phyloP scores from a whole-genome alignment of 108 stramenopile species.

The Nannochloropsis gaditana region DNA sequence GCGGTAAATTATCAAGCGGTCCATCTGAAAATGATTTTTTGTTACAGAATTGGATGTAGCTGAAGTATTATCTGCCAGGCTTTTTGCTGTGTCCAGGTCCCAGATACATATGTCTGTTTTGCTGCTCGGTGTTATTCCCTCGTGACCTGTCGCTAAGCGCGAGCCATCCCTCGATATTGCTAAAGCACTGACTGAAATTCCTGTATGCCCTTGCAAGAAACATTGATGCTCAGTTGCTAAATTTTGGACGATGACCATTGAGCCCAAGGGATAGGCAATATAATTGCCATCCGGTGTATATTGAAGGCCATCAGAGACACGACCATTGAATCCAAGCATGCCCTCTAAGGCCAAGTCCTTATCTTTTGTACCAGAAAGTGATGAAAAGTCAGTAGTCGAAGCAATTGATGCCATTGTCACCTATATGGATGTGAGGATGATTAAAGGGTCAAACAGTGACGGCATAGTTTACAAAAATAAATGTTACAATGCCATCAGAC shows the following conservation, averaged over 20 bases:
- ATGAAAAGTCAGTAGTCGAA: too few relatives aligned
- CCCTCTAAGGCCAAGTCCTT: background rate
- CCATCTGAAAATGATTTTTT: background rate
- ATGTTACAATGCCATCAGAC: too few relatives aligned
- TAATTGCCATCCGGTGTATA: constrained; percentile 68
- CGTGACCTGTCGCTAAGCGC: constrained; percentile 67
- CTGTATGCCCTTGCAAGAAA: constrained; percentile 68
- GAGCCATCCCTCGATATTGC: constrained; percentile 63
- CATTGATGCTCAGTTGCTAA: constrained; percentile 50
- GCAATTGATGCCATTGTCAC: too few relatives aligned
- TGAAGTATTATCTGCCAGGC: constrained; percentile 49
- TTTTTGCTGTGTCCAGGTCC: constrained; percentile 62
- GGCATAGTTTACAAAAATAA: too few relatives aligned
- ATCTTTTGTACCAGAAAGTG: background rate
- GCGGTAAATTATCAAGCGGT: constrained; percentile 56
- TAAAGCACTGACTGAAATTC: constrained; percentile 62
- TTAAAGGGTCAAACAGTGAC: too few relatives aligned
- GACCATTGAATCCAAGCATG: background rate
- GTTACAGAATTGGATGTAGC: constrained; percentile 44
- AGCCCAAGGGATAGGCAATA: constrained; percentile 58
- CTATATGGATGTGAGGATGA: too few relatives aligned
- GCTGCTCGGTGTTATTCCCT: constrained; percentile 37
- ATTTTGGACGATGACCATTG: constrained; percentile 49
- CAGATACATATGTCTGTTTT: constrained; percentile 67
- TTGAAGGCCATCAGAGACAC: constrained; percentile 62